Conservation (phyloP, 108 stramenopile species). For the Discostella stelligeroides region DNA sequence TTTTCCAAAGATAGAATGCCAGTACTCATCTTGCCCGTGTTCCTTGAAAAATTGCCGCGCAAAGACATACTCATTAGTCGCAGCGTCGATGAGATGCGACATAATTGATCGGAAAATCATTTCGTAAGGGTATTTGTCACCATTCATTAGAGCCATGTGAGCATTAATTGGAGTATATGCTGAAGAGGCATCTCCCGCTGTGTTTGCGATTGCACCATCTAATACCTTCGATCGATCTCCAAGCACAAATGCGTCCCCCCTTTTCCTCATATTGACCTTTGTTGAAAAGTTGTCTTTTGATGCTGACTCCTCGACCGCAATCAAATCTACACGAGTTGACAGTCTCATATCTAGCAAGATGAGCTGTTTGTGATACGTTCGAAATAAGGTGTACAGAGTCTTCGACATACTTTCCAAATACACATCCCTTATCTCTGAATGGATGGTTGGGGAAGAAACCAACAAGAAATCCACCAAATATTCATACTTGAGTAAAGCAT, state of each 20-base stretch:
- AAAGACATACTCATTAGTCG: slow-evolving; percentile 97
- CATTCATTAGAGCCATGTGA: slow-evolving; percentile 90
- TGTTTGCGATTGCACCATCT: slow-evolving; percentile 43
- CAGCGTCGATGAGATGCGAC: slow-evolving; percentile 96
- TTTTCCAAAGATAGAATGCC: slow-evolving; percentile 83
- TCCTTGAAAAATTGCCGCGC: slow-evolving; percentile 93
- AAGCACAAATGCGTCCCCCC: slow-evolving; percentile 92
- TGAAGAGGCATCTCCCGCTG: slow-evolving; percentile 41
- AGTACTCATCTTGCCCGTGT: slow-evolving; percentile 69
- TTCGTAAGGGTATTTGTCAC: slow-evolving; percentile 90
- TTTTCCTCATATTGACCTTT: slow-evolving; percentile 90
- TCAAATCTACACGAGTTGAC: slow-evolving; percentile 90
- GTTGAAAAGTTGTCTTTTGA: slow-evolving; percentile 84
- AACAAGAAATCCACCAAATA: slow-evolving; percentile 89
- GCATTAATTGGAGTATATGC: slow-evolving; percentile 80
- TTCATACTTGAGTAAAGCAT: slow-evolving; percentile 89
- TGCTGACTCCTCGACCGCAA: slow-evolving; percentile 93
- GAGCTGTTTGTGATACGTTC: slow-evolving; percentile 95
- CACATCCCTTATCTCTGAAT: slow-evolving; percentile 85
- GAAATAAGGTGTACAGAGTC: slow-evolving; percentile 90
- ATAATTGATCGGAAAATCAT: slow-evolving; percentile 90
- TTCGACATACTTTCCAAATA: slow-evolving; percentile 96
- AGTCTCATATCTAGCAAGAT: slow-evolving; percentile 84
- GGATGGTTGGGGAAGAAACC: slow-evolving; percentile 87
- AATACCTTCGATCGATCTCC: slow-evolving; percentile 69